A percentile compares a stretch with the other conserved stretches of the same genome.
phyloP scores from a whole-genome alignment of 2,329 filamentous ascomycete genomes.

The Colletotrichum lini region DNA sequence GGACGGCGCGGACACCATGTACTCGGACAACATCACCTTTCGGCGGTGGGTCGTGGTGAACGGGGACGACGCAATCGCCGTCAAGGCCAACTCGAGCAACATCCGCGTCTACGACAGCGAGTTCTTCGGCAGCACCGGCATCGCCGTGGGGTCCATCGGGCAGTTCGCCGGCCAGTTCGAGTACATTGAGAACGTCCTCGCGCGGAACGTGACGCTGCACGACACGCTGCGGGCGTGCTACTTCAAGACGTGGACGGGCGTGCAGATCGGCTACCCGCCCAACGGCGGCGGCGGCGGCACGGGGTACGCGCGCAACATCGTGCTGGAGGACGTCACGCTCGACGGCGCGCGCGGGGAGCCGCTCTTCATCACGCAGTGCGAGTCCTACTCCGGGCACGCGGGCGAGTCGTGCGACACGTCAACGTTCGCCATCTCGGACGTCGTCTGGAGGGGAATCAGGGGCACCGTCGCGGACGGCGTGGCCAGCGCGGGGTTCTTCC shows the following conservation, averaged over 20 bases:
- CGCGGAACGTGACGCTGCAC: conserved; percentile 61
- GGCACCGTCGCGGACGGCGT: conserved; percentile 50
- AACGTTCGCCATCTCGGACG: conserved; percentile 49
- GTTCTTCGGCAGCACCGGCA: conserved; percentile 65
- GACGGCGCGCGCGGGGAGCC: conserved; percentile 48
- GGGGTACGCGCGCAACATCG: conserved; percentile 55
- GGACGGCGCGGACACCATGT: conserved; percentile 66
- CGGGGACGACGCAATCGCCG: conserved; percentile 67
- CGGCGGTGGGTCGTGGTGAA: conserved; percentile 65
- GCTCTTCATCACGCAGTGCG: conserved; percentile 54
- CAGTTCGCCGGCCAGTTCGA: conserved; percentile 66
- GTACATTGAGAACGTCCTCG: conserved; percentile 64
- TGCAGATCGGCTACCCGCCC: conserved; percentile 64
- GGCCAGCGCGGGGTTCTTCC: conserved; percentile 47
- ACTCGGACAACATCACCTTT: conserved; percentile 66
- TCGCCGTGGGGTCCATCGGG: conserved; percentile 71
- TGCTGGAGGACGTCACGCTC: conserved; percentile 50
- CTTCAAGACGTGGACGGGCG: conserved; percentile 72
- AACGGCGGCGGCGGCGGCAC: conserved; percentile 72
- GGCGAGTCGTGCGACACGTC: conserved; percentile 54
- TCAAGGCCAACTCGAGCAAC: conserved; percentile 70
- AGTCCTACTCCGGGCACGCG: conserved; percentile 52
- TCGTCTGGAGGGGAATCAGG: conserved; percentile 48
- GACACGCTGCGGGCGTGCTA: conserved; percentile 65
- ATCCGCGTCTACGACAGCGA: conserved; percentile 64